A percentile compares a stretch with the other conserved stretches of the same genome.
These are phyloP conservation scores for Nitzschia inconspicua DNA, from an alignment of 108 stramenopile species.

Conservation along the genomic window DNA sequence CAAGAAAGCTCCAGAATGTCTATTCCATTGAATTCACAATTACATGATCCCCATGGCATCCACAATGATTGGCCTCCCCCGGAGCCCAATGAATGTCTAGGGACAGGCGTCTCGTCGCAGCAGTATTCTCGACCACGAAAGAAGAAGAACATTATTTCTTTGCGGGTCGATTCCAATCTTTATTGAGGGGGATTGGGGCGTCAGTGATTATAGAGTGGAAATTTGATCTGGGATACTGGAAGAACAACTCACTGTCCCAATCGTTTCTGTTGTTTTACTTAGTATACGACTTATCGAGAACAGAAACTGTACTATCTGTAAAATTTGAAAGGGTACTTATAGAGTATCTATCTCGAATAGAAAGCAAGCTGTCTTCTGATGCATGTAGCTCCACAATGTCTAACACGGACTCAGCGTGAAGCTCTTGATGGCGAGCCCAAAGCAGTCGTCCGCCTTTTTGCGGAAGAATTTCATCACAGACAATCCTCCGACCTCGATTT, in stretches of 20 bases:
- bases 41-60: neutral
- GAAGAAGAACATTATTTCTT: constrained; percentile 13
- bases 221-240: too few species aligned
- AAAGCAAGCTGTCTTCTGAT: neutral
- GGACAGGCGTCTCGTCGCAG: neutral
- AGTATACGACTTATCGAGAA: neutral
- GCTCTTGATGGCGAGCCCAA: constrained; percentile 42
- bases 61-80: neutral
- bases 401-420: constrained; percentile 31
- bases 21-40: neutral
- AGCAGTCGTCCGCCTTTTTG: constrained; percentile 27
- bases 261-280: neutral
- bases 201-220: neutral
- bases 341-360: neutral
- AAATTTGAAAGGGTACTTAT: neutral
- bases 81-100: neutral
- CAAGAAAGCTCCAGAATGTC: neutral
- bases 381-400: neutral
- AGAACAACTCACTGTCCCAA: neutral
- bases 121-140: neutral
- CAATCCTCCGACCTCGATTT: constrained; percentile 17
- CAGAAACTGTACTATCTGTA: neutral
- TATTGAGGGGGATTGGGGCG: neutral
- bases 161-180: constrained; percentile 13
- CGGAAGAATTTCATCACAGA: constrained; percentile 30